Evolutionary conservation across 176 grass and related monocot genomes (phyloP), one percentile per base, ranked within the genome.

Genomic region (Typha latifolia): DNA sequence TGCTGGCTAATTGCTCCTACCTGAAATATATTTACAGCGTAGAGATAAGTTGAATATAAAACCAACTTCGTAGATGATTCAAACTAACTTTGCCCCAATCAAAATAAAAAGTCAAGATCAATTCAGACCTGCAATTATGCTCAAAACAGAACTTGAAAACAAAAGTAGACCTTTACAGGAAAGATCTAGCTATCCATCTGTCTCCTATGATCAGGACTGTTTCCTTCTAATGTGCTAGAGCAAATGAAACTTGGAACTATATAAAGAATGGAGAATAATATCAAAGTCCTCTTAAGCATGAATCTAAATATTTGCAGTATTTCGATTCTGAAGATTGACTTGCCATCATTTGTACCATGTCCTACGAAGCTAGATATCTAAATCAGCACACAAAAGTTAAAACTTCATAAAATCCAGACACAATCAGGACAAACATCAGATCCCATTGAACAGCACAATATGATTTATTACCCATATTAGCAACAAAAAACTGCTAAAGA

Each of bases 1-100:
- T 90, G 94, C 18, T 73, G 64, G 77, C 73, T 90, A 48, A 99
- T 90, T 67, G 94, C 94, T 86, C 94, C 89, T 78, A 99, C 94
- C 86, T 93, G 83, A 87, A 82, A 79, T 27, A 67, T 27, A 82
- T 59, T 21, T 59, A 21, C 16, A 59, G 16, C 53, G 63, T 3
- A 76, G 32, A 69, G 61, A 64, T 12, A 64, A 32, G 23, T 43
- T 71, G n/a, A 23, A 71, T 31, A 14, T 71, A 56, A 55, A 55
- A 20, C 12, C 50, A 53, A 3, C 18, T 43, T 43, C 37, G 9
- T 43, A 43, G 37, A 43, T 43, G 37, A 43, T 43, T 43, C 0
- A 7, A 43, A 43, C 37, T 43, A 43, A 43, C 37, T 43, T 10
- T 43, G 5, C 9, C 8, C 37, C 37, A 43, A 43, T 43, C 37